Base-by-base conservation (phyloP, 768 basidiomycete genomes). In the Boletus rubescentipes region DNA sequence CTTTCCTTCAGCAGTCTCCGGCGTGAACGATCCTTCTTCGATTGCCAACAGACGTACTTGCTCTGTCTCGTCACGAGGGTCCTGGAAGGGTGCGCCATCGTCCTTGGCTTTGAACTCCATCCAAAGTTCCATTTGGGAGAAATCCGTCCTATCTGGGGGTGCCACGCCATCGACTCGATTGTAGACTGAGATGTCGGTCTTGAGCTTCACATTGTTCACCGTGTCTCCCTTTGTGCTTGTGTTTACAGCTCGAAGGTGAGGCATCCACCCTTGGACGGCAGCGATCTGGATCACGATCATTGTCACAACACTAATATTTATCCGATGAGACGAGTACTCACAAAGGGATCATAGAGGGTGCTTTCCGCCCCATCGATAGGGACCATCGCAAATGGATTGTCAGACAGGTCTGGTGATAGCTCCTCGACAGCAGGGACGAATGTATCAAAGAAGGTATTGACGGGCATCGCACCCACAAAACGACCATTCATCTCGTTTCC, bases 71-170 rank as follows among this genome's bases (percentile, higher is more conserved):
- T 50, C 5, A 0, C 5, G 10, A 7, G 46, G 46, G 14, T 57
- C 56, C 9, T 11, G 37, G 20, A 49, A 57, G 6, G 52, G 32
- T 1, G 30, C 37, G 0, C 34, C 42, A 14, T 9, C 6, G 0
- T 5, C 31, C 0, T 42, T 53, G 2, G 31, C 9, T 32, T 57
- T 54, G 48, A 57, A 46, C 18, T 57, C 51, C 6, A 48, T 35
- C 56, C 57, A 58, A 5, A 58, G 41, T n/a, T 55, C 57, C 35
- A 41, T 38, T 2, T 11, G 15, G 7, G 57, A 29, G 11, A 47
- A 58, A 15, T 55, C 29, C 0, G 53, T 50, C 39, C 18, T 44
- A 1, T 18, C 10, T 6, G 55, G 38, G 14, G 21, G 14, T 30
- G 29, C 34, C 34, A 35, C 34, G 7, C 21, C 31, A 1, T 45